Evolutionary conservation across 2,329 filamentous ascomycete species (phyloP).

Genomic region (Aureobasidium sp.): DNA sequence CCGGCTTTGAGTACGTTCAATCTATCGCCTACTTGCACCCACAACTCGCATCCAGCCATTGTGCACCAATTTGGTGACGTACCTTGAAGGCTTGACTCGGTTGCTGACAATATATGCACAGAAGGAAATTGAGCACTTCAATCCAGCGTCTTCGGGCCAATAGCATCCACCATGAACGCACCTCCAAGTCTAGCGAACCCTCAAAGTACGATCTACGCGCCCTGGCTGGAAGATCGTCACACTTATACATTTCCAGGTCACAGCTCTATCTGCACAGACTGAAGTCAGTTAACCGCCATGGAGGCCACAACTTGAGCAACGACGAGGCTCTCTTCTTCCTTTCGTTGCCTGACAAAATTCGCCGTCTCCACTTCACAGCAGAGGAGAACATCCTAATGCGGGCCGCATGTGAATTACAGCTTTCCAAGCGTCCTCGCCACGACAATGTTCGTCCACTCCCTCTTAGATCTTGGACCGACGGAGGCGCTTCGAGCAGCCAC

Average conservation of each 20-base stretch:
- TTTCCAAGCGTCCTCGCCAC: conserved; percentile 1
- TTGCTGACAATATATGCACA: conserved; percentile 1
- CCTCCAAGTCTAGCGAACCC: background rate
- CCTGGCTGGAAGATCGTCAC: background rate
- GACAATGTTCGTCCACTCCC: background rate
- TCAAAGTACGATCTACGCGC: conserved; percentile 6
- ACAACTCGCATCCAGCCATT: background rate
- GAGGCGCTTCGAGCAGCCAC: background rate
- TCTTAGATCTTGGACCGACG: conserved; percentile 1
- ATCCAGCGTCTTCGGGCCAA: conserved; percentile 1
- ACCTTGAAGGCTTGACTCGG: background rate
- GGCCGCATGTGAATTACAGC: conserved; percentile 38
- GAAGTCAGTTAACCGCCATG: conserved; percentile 30
- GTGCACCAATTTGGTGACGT: conserved; percentile 1
- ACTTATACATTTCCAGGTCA: background rate
- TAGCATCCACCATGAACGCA: background rate
- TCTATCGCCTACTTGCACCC: background rate
- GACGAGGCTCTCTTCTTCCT: conserved; percentile 60
- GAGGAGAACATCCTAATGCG: conserved; percentile 61
- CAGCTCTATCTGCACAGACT: conserved; percentile 1
- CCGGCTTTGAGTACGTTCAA: conserved; percentile 7
- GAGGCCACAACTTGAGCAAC: background rate
- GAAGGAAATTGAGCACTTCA: conserved; percentile 5
- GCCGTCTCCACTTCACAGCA: conserved; percentile 58
- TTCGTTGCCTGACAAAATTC: conserved; percentile 63